phyloP scores from a whole-genome alignment of 2,329 filamentous ascomycete species.

The Ceratocystiopsis sp. region DNA sequence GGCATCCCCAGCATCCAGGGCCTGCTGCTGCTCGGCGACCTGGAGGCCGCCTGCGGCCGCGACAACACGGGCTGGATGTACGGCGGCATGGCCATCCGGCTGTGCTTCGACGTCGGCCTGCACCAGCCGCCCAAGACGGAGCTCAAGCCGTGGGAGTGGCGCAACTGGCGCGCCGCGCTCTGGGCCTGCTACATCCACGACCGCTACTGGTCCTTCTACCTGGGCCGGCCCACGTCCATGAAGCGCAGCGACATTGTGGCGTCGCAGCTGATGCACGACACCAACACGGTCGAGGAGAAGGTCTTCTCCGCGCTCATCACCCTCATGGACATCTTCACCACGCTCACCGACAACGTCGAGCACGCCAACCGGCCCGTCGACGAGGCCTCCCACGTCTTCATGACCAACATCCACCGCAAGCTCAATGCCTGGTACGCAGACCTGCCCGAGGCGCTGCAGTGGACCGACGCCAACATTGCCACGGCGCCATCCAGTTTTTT shows the following conservation, averaged over 20 bases:
- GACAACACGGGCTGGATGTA: not conserved
- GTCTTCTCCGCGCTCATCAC: not conserved
- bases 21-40: not conserved
- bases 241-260: slow-evolving; percentile 1
- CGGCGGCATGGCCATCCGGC: slow-evolving; percentile 13
- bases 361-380: slow-evolving; percentile 20
- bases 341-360: slow-evolving; percentile 34
- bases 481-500: not conserved
- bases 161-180: not conserved
- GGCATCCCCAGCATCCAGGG: not conserved
- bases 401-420: not conserved
- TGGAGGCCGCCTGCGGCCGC: slow-evolving; percentile 1
- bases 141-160: not conserved
- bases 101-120: slow-evolving; percentile 13
- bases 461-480: slow-evolving; percentile 13
- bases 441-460: slow-evolving; percentile 10
- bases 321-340: not conserved
- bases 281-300: not conserved
- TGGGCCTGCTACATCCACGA: not conserved
- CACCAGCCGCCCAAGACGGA: slow-evolving; percentile 8
- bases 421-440: slow-evolving; percentile 3
- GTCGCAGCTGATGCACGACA: not conserved
- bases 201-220: slow-evolving; percentile 4
- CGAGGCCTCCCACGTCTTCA: not conserved
- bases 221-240: slow-evolving; percentile 6